These are phyloP conservation scores for Cutaneotrichosporon sp. DNA, from an alignment of 1,284 basidiomycete species.

Conservation along the genomic window DNA sequence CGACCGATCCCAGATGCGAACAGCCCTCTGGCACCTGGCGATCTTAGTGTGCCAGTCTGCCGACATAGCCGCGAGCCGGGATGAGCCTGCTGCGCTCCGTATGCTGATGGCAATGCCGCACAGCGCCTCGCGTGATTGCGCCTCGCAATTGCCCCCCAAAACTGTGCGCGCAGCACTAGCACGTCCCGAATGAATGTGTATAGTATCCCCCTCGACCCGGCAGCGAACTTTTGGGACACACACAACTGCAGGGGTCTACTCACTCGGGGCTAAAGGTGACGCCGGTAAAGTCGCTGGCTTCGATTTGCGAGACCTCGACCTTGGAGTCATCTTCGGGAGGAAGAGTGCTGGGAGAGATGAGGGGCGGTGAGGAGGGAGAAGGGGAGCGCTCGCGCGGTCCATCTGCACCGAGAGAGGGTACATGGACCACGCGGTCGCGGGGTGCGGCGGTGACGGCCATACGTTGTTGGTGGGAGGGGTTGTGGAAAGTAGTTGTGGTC, in stretches of 20 bases:
- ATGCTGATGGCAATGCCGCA: neutral
- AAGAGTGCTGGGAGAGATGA: slow-evolving; percentile 22
- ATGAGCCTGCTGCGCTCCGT: neutral
- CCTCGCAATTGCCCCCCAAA: too few species aligned
- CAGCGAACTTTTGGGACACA: neutral
- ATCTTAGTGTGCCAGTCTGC: neutral
- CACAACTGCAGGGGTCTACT: slow-evolving; percentile 23
- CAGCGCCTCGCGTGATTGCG: too few species aligned
- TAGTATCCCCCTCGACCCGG: neutral
- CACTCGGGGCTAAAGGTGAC: slow-evolving; percentile 51
- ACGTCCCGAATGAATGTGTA: neutral
- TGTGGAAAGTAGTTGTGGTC: neutral
- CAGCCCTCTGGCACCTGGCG: neutral
- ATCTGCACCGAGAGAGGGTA: neutral
- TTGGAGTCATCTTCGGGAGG: slow-evolving; percentile 18
- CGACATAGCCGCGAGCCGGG: neutral
- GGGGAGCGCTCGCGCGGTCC: slow-evolving; percentile 10
- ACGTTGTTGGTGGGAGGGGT: neutral
- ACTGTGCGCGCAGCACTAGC: neutral
- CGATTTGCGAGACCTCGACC: slow-evolving; percentile 51
- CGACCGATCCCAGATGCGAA: neutral
- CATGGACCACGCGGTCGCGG: slow-evolving; percentile 1
- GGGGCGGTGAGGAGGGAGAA: slow-evolving; percentile 19
- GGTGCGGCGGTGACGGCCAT: slow-evolving; percentile 9
- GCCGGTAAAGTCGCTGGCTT: slow-evolving; percentile 49